A percentile compares a stretch with the other conserved stretches of the same genome.
Conservation (phyloP, 139 green algal genomes). For the Zygnema circumcarinatum region DNA sequence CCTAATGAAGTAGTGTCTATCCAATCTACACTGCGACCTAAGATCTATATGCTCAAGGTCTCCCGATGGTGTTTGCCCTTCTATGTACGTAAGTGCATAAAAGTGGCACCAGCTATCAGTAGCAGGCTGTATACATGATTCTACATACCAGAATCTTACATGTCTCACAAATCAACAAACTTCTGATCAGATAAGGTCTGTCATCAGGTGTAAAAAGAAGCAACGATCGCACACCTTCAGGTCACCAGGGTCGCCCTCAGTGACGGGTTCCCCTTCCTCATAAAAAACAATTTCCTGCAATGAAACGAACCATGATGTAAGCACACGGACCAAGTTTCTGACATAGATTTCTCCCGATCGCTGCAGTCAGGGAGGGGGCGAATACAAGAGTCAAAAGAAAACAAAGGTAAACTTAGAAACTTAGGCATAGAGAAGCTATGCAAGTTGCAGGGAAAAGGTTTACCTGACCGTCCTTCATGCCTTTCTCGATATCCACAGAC, state of each 20-base stretch:
- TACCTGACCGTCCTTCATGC: conserved; percentile 80
- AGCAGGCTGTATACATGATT: no score
- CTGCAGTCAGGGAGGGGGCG: no score
- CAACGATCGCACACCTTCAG: conserved; percentile 78
- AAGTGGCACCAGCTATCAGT: no score
- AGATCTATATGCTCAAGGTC: neutral
- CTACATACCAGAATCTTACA: no score
- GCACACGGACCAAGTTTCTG: neutral
- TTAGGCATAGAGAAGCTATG: no score
- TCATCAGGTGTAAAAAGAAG: no score
- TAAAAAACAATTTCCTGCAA: conserved; percentile 86
- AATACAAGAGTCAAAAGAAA: no score
- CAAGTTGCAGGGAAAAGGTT: neutral
- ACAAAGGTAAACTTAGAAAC: no score
- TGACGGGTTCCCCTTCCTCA: conserved; percentile 91
- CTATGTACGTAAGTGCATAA: no score
- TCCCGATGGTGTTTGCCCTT: neutral
- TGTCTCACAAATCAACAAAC: no score
- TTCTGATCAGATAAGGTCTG: no score
- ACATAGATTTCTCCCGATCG: no score
- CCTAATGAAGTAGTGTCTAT: neutral
- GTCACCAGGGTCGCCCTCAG: conserved; percentile 95
- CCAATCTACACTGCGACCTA: conserved; percentile 42
- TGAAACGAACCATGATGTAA: neutral
- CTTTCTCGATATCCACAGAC: conserved; percentile 89